These are phyloP conservation scores for Tardiomyces blankii DNA, from an alignment of 1,139 yeast genomes.

Conservation along the genomic window DNA sequence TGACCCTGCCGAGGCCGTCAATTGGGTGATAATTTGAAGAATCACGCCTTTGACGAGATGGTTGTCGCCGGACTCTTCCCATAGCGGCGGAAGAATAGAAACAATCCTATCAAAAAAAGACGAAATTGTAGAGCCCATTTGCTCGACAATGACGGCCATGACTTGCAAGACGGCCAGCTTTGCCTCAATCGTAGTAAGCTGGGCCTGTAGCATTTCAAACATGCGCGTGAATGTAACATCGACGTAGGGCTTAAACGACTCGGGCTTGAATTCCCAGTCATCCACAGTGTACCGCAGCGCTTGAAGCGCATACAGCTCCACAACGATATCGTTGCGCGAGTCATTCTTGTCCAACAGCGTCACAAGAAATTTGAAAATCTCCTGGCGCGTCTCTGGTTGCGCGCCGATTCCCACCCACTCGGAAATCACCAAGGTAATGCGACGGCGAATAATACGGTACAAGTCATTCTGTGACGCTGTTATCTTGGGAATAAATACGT, in stretches of 20 bases:
- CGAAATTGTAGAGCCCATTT: conserved; percentile 28
- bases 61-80: conserved; percentile 55
- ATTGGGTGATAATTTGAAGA: conserved; percentile 53
- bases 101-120: conserved; percentile 37
- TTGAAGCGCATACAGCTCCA: conserved; percentile 63
- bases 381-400: conserved; percentile 44
- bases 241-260: conserved; percentile 54
- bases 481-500: conserved; percentile 57
- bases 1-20: conserved; percentile 50
- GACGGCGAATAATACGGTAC: conserved; percentile 56
- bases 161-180: conserved; percentile 56
- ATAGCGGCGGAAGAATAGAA: conserved; percentile 54
- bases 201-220: conserved; percentile 37
- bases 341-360: conserved; percentile 34
- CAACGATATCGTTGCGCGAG: conserved; percentile 57
- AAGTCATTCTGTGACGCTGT: conserved; percentile 9
- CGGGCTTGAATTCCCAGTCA: conserved; percentile 77
- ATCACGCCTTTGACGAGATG: conserved; percentile 62
- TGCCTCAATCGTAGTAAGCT: conserved; percentile 55
- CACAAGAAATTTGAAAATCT: conserved; percentile 46
- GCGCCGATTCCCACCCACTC: conserved; percentile 75
- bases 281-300: conserved; percentile 59
- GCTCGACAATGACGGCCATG: conserved; percentile 51
- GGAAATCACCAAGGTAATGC: conserved; percentile 62
- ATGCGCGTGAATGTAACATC: conserved; percentile 37